Evolutionary conservation across 148 eudicot species (phyloP), one percentile per base, ranked within the genome.

Genomic region (Silene latifolia): DNA sequence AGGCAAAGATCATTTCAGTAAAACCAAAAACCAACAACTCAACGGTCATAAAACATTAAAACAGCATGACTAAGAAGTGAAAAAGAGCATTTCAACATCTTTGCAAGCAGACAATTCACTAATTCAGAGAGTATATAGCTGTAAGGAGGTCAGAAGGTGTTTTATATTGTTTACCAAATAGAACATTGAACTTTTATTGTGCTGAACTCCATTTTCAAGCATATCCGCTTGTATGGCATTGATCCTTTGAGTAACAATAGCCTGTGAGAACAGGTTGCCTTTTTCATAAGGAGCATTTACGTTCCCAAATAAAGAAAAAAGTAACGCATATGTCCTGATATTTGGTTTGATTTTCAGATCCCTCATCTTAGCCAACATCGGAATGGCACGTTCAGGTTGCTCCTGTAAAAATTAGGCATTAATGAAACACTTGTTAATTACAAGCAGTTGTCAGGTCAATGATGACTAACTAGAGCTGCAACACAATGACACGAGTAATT

Each of bases 251-350:
- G 80, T 79, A 80, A 82, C 93, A 75, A 84, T 90, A 58, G 80
- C 87, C 57, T 83, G 90, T 44, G 97, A 94, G 46, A 81, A 68
- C 71, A 82, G 76, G 79, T 86, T 85, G 73, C 90, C 92, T 53
- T 85, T 83, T 82, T 94, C 98, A 80, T 90, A 94, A 7, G 98
- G 98, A 42, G 89, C 89, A 89, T 94, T 90, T 23, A 87, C 91
- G 44, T 86, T 85, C 66, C 93, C 90, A 82, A 94, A 92, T 81
- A 94, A 85, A 19, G 89, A 86, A 79, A 94, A 90, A 13, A 94
- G 80, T 11, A 88, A 81, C 77, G 86, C 97, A 80, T 91, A 94
- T 64, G 96, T 94, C 76, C 83, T 79, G 73, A 86, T 80, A 80
- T 87, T 67, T 47, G 89, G 92, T 62, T 69, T 79, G 58, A 91